Evolutionary conservation across 352 stramenopile species (phyloP).

Genomic region (Peronospora belbahrii): DNA sequence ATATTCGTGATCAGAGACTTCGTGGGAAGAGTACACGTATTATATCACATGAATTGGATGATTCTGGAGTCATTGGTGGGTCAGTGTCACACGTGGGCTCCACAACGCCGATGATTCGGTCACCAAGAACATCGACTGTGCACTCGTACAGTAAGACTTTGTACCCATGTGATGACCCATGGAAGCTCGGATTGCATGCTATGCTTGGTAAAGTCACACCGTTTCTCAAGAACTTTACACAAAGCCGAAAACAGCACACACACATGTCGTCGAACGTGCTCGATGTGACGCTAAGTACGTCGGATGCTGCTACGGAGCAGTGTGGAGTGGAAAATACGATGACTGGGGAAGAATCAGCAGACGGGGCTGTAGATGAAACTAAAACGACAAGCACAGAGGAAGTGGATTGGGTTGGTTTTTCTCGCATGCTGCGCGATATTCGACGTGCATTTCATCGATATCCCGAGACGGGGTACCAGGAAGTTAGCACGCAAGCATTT

Average conservation of each 20-base stretch:
- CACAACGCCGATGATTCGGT: constrained; percentile 2
- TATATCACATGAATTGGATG: constrained; percentile 3
- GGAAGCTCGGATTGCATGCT: constrained; percentile 50
- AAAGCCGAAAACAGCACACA: constrained; percentile 17
- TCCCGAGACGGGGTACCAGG: constrained; percentile 89
- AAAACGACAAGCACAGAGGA: constrained; percentile 3
- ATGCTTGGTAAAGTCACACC: constrained; percentile 47
- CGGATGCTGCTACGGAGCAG: constrained; percentile 6
- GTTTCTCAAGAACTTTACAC: constrained; percentile 56
- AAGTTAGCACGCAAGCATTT: constrained; percentile 82
- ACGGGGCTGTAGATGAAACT: not conserved
- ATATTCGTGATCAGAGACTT: constrained; percentile 62
- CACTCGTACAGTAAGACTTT: constrained; percentile 27
- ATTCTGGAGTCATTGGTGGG: not conserved
- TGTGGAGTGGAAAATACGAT: not conserved
- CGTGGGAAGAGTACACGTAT: constrained; percentile 46
- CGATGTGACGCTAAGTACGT: constrained; percentile 7
- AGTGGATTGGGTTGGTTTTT: constrained; percentile 62
- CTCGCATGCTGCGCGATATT: constrained; percentile 63
- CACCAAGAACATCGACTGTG: not conserved
- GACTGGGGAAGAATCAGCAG: not conserved
- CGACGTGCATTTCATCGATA: constrained; percentile 84
- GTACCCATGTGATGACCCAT: constrained; percentile 61
- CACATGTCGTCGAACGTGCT: constrained; percentile 8
- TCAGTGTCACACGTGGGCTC: not conserved